These are phyloP conservation scores for Cicer bijugum DNA, from an alignment of 306 rosid species.

Conservation along the genomic window DNA sequence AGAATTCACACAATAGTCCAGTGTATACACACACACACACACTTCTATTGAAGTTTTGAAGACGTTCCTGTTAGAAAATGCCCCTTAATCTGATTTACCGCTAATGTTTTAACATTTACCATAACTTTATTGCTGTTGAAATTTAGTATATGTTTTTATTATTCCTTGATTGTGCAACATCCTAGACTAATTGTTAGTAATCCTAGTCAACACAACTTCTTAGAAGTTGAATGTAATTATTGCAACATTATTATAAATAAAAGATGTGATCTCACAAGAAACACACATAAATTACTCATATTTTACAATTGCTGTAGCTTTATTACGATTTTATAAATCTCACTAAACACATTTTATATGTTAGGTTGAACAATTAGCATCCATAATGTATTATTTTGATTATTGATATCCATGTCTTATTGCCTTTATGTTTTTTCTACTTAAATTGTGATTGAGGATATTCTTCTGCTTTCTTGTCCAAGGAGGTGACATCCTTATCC, in stretches of 20 bases:
- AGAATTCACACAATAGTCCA: neutral
- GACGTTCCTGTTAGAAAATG: slow-evolving; percentile 13
- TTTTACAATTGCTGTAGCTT: neutral
- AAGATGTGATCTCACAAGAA: no score
- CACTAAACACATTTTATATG: neutral
- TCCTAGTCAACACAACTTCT: no score
- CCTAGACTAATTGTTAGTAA: no score
- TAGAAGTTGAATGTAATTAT: no score
- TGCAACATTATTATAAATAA: no score
- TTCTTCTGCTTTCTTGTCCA: neutral
- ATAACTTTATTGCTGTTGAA: neutral
- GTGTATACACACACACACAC: neutral
- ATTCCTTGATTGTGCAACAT: no score
- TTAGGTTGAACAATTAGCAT: slow-evolving; percentile 11
- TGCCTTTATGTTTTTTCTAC: neutral
- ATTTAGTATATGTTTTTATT: no score
- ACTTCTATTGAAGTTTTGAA: neutral
- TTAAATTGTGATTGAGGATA: slow-evolving; percentile 8
- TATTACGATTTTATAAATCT: neutral
- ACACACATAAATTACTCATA: no score
- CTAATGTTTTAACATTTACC: neutral
- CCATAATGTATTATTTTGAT: neutral
- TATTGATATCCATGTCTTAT: neutral
- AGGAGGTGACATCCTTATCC: neutral
- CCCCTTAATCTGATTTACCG: neutral